Percentiles rank a stretch among this genome's conserved stretches.
Conservation (phyloP, 495 filamentous ascomycete genomes). For the Lepraria neglecta region DNA sequence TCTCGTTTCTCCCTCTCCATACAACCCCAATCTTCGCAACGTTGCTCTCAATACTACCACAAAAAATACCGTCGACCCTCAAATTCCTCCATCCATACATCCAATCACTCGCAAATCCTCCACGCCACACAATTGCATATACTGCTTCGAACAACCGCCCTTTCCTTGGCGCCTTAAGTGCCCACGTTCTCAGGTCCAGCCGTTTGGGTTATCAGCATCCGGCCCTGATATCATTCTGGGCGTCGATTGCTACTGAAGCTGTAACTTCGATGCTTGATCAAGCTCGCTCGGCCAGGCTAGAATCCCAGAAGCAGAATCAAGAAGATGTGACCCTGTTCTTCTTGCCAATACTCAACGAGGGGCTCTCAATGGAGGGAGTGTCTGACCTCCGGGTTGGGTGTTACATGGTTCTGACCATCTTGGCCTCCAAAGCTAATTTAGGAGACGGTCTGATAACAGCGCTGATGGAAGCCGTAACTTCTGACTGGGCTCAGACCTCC, state of each 20-base stretch:
- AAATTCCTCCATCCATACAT: conserved; percentile 81
- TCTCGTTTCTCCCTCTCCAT: conserved; percentile 91
- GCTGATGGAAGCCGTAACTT: conserved; percentile 79
- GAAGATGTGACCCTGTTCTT: conserved; percentile 70
- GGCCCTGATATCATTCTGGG: conserved; percentile 79
- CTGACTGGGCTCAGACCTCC: conserved; percentile 62
- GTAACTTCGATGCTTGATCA: conserved; percentile 71
- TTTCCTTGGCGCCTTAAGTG: conserved; percentile 66
- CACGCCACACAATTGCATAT: conserved; percentile 72
- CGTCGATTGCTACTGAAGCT: conserved; percentile 72
- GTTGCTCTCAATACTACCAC: conserved; percentile 74
- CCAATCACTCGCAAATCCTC: conserved; percentile 61
- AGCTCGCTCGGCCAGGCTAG: conserved; percentile 60
- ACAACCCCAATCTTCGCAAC: conserved; percentile 71
- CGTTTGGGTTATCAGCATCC: conserved; percentile 63
- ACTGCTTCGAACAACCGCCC: conserved; percentile 64
- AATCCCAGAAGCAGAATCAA: conserved; percentile 62
- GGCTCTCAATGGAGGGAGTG: conserved; percentile 62
- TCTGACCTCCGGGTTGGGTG: conserved; percentile 74
- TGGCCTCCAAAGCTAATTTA: conserved; percentile 72
- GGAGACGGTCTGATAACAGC: conserved; percentile 66
- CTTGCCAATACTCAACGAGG: conserved; percentile 68
- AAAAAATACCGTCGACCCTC: conserved; percentile 63
- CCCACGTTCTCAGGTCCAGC: conserved; percentile 65
- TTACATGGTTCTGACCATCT: conserved; percentile 81